Percentiles rank a stretch among this genome's conserved stretches.
These are phyloP conservation scores for Termitomyces heimii DNA, from an alignment of 768 basidiomycete genomes.

Conservation along the genomic window DNA sequence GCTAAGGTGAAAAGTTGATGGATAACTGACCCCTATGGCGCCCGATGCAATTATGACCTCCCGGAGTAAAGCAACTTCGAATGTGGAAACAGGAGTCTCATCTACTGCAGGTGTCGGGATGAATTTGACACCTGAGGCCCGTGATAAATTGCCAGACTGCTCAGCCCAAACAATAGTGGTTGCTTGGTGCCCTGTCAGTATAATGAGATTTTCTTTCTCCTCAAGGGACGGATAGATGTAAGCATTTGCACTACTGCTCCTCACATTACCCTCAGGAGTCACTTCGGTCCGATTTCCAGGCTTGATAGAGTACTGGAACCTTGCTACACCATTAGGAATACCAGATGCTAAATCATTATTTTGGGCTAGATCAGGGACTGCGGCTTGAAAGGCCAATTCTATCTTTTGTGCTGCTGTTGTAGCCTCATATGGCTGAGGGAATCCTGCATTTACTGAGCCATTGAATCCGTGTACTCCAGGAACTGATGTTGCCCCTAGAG, in stretches of 20 bases:
- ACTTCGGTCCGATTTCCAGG: constrained; percentile 9
- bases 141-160: neutral
- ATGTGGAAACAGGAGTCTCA: neutral
- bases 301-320: constrained; percentile 13
- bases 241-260: constrained; percentile 12
- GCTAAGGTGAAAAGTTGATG: neutral
- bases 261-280: constrained; percentile 6
- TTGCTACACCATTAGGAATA: constrained; percentile 10
- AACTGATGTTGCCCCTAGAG: constrained; percentile 6
- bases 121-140: constrained; percentile 11
- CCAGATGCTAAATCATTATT: constrained; percentile 11
- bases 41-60: constrained; percentile 12
- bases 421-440: constrained; percentile 13
- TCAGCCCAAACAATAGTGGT: constrained; percentile 6
- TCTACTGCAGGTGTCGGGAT: constrained; percentile 1
- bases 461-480: constrained; percentile 6
- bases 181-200: constrained; percentile 10
- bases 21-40: constrained; percentile 7
- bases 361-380: constrained; percentile 3
- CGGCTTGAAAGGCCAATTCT: neutral
- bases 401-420: neutral
- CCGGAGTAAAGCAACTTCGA: neutral
- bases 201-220: constrained; percentile 7
- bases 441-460: constrained; percentile 11
- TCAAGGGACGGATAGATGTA: constrained; percentile 11